phyloP scores from a whole-genome alignment of 129 eudicot genomes.

The Chrysanthemum seticuspe region DNA sequence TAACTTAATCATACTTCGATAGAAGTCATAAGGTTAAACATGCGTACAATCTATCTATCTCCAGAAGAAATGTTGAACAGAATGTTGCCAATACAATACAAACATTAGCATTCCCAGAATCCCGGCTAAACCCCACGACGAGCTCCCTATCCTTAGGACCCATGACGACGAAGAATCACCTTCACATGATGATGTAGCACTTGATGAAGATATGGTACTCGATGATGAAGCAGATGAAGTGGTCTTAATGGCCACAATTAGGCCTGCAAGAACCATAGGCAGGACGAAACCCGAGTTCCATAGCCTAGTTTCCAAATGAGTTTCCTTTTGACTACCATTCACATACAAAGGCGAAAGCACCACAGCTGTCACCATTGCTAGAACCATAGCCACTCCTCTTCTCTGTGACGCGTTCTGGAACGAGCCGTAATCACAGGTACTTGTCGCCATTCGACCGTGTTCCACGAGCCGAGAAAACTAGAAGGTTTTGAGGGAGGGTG shows the following conservation, averaged over 20 bases:
- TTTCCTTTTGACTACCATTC: slow-evolving; percentile 32
- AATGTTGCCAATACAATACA: slow-evolving; percentile 68
- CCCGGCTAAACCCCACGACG: slow-evolving; percentile 79
- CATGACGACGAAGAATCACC: slow-evolving; percentile 29
- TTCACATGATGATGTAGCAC: not conserved
- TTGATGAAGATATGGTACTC: slow-evolving; percentile 3
- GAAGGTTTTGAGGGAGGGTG: not conserved
- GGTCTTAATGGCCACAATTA: slow-evolving; percentile 77
- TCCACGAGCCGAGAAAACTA: not conserved
- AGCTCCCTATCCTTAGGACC: slow-evolving; percentile 55
- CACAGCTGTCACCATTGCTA: slow-evolving; percentile 60
- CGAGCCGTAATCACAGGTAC: slow-evolving; percentile 17
- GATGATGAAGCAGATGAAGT: slow-evolving; percentile 37
- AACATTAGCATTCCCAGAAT: slow-evolving; percentile 60
- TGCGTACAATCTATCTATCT: slow-evolving; percentile 35
- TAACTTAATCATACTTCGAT: no score
- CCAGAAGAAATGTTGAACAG: slow-evolving; percentile 72
- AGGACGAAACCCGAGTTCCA: slow-evolving; percentile 82
- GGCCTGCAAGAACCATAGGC: slow-evolving; percentile 67
- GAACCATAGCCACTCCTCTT: slow-evolving; percentile 65
- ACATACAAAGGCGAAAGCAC: slow-evolving; percentile 75
- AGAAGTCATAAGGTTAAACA: not conserved
- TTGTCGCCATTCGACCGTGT: slow-evolving; percentile 28
- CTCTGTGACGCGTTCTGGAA: slow-evolving; percentile 45
- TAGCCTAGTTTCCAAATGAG: slow-evolving; percentile 36